Percentiles rank a stretch among this genome's conserved stretches.
Evolutionary conservation across 2,329 filamentous ascomycete genomes (phyloP).

Genomic region (Aspergillus calidoustus): DNA sequence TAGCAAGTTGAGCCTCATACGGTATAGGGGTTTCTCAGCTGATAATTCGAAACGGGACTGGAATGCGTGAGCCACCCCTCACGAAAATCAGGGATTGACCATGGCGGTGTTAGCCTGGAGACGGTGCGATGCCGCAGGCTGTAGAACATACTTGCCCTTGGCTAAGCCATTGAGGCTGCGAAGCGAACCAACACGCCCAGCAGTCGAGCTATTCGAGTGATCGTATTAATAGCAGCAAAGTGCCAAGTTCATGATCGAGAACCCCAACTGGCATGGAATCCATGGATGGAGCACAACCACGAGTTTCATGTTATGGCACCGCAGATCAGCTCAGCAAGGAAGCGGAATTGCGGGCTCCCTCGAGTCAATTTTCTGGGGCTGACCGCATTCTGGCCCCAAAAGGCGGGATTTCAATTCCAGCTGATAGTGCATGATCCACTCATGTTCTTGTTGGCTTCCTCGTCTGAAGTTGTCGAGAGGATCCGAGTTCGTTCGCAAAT

Average conservation of each 20-base stretch:
- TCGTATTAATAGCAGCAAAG: conserved; percentile 15
- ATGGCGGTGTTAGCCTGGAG: conserved; percentile 1
- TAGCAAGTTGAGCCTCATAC: conserved; percentile 19
- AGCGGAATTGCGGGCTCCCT: not conserved
- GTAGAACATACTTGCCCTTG: conserved; percentile 1
- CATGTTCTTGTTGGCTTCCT: not conserved
- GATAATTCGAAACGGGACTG: conserved; percentile 7
- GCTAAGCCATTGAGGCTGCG: not conserved
- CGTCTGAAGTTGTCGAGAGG: not conserved
- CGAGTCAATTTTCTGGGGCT: conserved; percentile 7
- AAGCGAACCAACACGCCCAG: not conserved
- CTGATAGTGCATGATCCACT: conserved; percentile 4
- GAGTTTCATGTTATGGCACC: conserved; percentile 22
- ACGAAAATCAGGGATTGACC: not conserved
- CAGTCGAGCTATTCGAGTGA: not conserved
- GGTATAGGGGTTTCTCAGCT: conserved; percentile 5
- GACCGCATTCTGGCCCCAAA: conserved; percentile 11
- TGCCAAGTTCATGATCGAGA: conserved; percentile 3
- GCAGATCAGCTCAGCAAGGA: conserved; percentile 12
- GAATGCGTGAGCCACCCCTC: conserved; percentile 2
- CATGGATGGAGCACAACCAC: conserved; percentile 13
- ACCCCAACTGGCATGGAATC: conserved; percentile 11
- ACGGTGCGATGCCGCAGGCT: not conserved
- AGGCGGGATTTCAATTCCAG: conserved; percentile 8
- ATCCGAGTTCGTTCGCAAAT: not conserved